These are phyloP conservation scores for Diaporthe sp. DNA, from an alignment of 2,329 filamentous ascomycete species.

Conservation along the genomic window DNA sequence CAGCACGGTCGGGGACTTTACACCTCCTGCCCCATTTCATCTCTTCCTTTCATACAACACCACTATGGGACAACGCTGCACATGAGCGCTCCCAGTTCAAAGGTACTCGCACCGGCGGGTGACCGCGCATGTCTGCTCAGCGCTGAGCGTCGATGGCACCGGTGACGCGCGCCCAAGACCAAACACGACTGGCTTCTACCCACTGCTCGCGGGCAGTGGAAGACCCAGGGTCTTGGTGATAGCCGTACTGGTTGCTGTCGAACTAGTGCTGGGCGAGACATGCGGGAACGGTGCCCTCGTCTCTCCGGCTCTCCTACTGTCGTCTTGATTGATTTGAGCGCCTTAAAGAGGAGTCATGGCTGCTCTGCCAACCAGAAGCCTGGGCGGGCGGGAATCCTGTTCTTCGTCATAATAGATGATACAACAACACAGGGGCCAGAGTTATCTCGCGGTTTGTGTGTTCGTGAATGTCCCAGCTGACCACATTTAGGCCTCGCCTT, in stretches of 20 bases:
- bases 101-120: conserved; percentile 38
- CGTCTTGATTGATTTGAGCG: conserved; percentile 17
- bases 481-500: background rate
- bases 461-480: conserved; percentile 24
- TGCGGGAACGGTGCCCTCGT: conserved; percentile 35
- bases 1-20: background rate
- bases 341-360: conserved; percentile 22
- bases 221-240: conserved; percentile 36
- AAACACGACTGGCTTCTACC: conserved; percentile 29
- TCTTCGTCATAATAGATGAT: conserved; percentile 18
- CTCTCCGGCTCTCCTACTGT: conserved; percentile 31
- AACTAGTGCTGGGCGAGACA: conserved; percentile 34
- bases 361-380: conserved; percentile 35
- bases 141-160: conserved; percentile 24
- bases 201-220: conserved; percentile 28
- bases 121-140: conserved; percentile 35
- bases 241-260: conserved; percentile 26
- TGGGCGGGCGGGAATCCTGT: conserved; percentile 33
- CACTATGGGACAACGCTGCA: conserved; percentile 14
- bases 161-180: conserved; percentile 34
- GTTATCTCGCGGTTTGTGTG: conserved; percentile 18
- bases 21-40: background rate
- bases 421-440: conserved; percentile 18
- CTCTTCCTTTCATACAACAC: background rate
- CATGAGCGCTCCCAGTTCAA: conserved; percentile 34